Percentiles rank a stretch among this genome's conserved stretches.
Conservation (phyloP, 2,329 filamentous ascomycete species). For the Epichloe sylvatica region DNA sequence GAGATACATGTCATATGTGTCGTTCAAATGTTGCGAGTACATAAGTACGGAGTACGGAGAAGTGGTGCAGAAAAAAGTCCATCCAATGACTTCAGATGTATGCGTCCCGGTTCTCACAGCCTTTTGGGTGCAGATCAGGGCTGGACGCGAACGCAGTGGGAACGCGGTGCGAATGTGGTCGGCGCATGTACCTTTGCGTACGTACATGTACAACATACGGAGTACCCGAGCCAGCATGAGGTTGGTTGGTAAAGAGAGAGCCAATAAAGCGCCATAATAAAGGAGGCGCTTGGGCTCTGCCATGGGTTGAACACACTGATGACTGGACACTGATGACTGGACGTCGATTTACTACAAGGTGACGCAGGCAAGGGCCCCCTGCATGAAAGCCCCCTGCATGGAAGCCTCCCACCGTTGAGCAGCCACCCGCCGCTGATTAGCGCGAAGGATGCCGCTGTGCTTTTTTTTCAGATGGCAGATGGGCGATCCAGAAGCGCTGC, state of each 20-base stretch:
- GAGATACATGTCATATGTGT: too few species aligned
- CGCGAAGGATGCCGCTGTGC: neutral
- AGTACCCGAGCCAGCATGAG: neutral
- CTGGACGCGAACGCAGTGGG: too few species aligned
- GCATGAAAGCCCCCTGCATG: neutral
- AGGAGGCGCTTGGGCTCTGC: neutral
- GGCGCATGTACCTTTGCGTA: too few species aligned
- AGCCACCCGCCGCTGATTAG: slow-evolving; percentile 2
- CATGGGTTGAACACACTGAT: neutral
- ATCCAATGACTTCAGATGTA: too few species aligned
- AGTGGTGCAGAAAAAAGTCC: too few species aligned
- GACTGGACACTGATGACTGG: too few species aligned
- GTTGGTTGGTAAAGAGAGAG: neutral
- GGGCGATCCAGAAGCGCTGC: neutral
- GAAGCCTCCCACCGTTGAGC: neutral
- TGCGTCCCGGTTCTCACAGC: too few species aligned
- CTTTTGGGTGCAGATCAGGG: too few species aligned
- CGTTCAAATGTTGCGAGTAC: too few species aligned
- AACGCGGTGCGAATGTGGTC: too few species aligned
- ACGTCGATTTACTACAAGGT: too few species aligned
- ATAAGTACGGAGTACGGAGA: too few species aligned
- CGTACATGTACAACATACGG: neutral
- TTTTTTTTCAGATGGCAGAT: neutral
- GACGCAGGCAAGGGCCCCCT: neutral
- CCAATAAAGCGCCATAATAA: neutral